Evolutionary conservation across 2,329 filamentous ascomycete genomes (phyloP), one percentile per base, ranked within the genome.

Genomic region (Sordariomycetes sp.): DNA sequence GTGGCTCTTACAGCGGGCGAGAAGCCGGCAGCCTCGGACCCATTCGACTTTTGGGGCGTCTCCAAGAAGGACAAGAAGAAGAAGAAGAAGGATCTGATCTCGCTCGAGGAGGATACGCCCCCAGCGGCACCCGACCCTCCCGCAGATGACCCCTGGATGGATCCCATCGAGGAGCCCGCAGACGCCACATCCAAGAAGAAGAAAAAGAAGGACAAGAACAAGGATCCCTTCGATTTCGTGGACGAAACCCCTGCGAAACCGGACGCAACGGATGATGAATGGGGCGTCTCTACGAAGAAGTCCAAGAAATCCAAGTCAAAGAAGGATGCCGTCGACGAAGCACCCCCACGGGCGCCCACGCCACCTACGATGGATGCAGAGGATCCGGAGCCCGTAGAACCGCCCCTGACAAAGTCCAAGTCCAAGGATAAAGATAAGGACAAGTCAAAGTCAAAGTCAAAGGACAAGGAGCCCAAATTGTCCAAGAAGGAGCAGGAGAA

Each of bases 401-500:
- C 61, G 34, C 67, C 68, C 59, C 63, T 62, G 60, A 66, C 58
- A 59, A 75, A 72, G 61, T 70, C 69, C 32, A 77, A 74, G 59
- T 69, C 71, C 48, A 76, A 76, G 62, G 69, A 73, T 46, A 75
- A 74, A 61, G 72, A 74, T 37, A 74, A 72, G 62, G 67, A 73
- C 50, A 72, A 71, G 54, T 61, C 65, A 4, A 53, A 56, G 43
- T 50, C 43, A 3, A 57, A 57, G 28, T 50, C 43, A 25, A 70
- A 71, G 52, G 68, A 73, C 37, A 72, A 76, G 60, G 71, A 74
- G 57, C 69, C 71, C 10, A 79, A 76, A 65, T 68, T 79, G 50
- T 74, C 66, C 65, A 76, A 77, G 63, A 79, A 76, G 60, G 78
- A 80, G 63, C 72, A 76, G 20, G 75, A 77, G 63, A 78, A 78